phyloP scores from a whole-genome alignment of 257 asterid species.

The Solanum neorickii region DNA sequence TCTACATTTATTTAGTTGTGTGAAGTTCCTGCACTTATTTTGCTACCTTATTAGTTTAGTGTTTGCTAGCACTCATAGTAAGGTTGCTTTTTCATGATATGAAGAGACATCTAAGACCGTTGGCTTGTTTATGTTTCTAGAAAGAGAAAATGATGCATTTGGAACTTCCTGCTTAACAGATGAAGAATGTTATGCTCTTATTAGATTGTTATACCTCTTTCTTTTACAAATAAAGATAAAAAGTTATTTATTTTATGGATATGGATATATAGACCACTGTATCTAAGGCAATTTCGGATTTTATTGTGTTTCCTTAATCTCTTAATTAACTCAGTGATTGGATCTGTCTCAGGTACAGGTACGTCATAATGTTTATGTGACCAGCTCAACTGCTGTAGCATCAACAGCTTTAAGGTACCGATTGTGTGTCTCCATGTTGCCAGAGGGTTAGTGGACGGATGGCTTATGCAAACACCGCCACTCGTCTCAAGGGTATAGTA shows the following conservation, averaged over 20 bases:
- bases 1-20: not conserved
- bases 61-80: not conserved
- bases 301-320: not conserved
- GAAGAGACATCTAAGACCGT: not conserved
- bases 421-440: constrained; percentile 48
- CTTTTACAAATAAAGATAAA: not conserved
- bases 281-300: not conserved
- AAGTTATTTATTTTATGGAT: not conserved
- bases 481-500: constrained; percentile 50
- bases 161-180: not conserved
- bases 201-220: not conserved
- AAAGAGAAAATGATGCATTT: not conserved
- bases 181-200: not conserved
- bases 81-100: not conserved
- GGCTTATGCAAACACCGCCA: constrained; percentile 42
- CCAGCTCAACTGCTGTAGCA: not conserved
- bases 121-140: not conserved
- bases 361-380: not conserved
- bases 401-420: not conserved
- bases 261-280: not conserved
- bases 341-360: not conserved
- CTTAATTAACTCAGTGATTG: not conserved
- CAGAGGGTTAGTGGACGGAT: constrained; percentile 60
- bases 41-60: not conserved
- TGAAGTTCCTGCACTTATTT: not conserved